Base-by-base conservation (phyloP, 257 asterid species). In the Vinca minor region DNA sequence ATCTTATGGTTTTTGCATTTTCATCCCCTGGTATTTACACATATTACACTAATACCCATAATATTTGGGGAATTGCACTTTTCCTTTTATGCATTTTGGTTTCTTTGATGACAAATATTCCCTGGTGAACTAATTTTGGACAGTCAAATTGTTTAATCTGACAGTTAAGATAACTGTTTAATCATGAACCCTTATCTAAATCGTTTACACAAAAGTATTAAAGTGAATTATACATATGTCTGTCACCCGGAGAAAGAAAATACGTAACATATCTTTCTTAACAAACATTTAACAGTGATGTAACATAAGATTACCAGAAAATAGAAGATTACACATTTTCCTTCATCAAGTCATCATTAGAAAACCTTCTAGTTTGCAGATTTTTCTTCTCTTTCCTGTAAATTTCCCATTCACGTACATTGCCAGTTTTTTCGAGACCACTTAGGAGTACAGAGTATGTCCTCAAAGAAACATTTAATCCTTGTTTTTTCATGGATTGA, bases 311-410 rank as follows among this genome's bases (percentile, higher is more conserved):
- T 77, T 80, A 62, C 82, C 78, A 47, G 83, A 75, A 76, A 92
- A 92, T 13, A 92, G 76, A 75, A 85, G 81, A 79, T 92, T 69
- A 42, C 96, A 92, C 4, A 82, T 72, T 77, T 77, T 84, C 96
- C 72, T 79, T 87, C 73, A 62, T 48, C 3, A 85, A 71, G 59
- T 74, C 69, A 50, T 73, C 55, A 53, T 29, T 44, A 1, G 71
- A 38, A 54, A 62, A 48, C 64, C 76, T 78, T 70, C 69, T 73
- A 54, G 65, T 71, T 68, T 80, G 75, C 65, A 82, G 32, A 41
- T 8, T 73, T 79, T 59, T 84, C 82, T 71, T 88, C 72, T 86
- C 91, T 77, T 73, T 86, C 83, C 76, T 67, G 67, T 83, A 86
- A 49, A 39, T 45, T 75, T 78, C 86, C 21, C 80, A 10, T 38